Base-by-base conservation (phyloP, 1,139 yeast species). In the Scheffersomyces insectosa region DNA sequence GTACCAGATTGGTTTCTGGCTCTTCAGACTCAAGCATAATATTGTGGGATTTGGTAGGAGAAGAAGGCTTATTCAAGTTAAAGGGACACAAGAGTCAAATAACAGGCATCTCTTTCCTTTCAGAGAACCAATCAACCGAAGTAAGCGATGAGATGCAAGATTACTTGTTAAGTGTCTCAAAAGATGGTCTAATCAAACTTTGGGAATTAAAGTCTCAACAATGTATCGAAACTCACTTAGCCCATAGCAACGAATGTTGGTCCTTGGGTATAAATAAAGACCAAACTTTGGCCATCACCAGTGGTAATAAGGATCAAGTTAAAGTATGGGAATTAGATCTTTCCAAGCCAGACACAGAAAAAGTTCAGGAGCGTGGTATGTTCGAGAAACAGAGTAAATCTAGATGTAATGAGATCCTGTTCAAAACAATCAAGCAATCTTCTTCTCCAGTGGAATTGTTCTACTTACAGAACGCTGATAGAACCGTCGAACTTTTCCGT, bases 181-280 rank as follows among this genome's bases (percentile, higher is more conserved):
- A 90, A 59, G 99, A 93, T 62, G 98, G 99, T 1, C 71, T 90
- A 43, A 75, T 93, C 52, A 93, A 93, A 61, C 66, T 93, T 36
- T 93, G 99, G 99, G 98, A 93, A 60, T 68, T 93, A 51, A 85
- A 83, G 57, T 72, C 95, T 10, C 91, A 88, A 60, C 96, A 89
- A 61, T 89, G 97, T 66, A 73, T 90, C 12, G 99, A 93, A 63
- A 90, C 98, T 0, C 98, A 90, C 62, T 82, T 91, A 49, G 97
- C 98, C 1, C 97, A 90, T 60, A 78, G 88, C 12, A 90, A 90
- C 49, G 98, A 93, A 64, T 88, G 97, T 67, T 91, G 98, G 98
- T 70, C 88, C 3, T 64, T 89, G 61, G 88, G 82, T 1, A 62
- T 83, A 28, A 66, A 67, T 44, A 43, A 49, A 3, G 60, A 60